Base-by-base conservation (phyloP, 257 asterid species). In the Avicennia marina region DNA sequence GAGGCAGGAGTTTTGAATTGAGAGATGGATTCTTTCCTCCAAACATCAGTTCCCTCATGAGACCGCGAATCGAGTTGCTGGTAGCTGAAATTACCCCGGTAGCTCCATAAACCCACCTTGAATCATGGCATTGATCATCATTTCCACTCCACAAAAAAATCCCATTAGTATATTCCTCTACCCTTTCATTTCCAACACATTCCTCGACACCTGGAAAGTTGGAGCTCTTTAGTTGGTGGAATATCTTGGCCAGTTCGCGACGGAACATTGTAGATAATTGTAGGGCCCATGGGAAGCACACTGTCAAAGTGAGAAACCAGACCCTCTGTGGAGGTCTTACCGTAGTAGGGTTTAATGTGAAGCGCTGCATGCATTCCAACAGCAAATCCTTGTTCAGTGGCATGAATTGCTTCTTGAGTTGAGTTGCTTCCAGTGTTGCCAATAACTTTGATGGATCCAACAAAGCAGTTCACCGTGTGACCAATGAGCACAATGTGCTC, bases 281-380 rank as follows among this genome's bases (percentile, higher is more conserved):
- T n/a, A n/a, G n/a, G n/a, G n/a, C n/a, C n/a, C n/a, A n/a, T n/a
- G n/a, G n/a, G n/a, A n/a, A n/a, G n/a, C n/a, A n/a, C n/a, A n/a
- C n/a, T n/a, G n/a, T n/a, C n/a, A n/a, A n/a, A n/a, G n/a, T n/a
- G n/a, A n/a, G n/a, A n/a, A n/a, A n/a, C n/a, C n/a, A n/a, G n/a
- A n/a, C n/a, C n/a, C n/a, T n/a, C n/a, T n/a, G n/a, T 27, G 45
- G 96, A 90, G 51, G 98, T 87, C 58, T 87, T 86, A 16, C 98
- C 98, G 7, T 90, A 86, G 69, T 90, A 90, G 51, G 98, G 98
- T 64, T 84, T 90, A 21, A n/a, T n/a, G n/a, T n/a, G n/a, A n/a
- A n/a, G n/a, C n/a, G n/a, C n/a, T n/a, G n/a, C n/a, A n/a, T n/a
- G 95, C 98, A 90, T 90, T 63, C 98, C 98, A 18, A 90, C 96